Conservation (phyloP, 2,329 filamentous ascomycete species). For the Aspergillus chevalieri region DNA sequence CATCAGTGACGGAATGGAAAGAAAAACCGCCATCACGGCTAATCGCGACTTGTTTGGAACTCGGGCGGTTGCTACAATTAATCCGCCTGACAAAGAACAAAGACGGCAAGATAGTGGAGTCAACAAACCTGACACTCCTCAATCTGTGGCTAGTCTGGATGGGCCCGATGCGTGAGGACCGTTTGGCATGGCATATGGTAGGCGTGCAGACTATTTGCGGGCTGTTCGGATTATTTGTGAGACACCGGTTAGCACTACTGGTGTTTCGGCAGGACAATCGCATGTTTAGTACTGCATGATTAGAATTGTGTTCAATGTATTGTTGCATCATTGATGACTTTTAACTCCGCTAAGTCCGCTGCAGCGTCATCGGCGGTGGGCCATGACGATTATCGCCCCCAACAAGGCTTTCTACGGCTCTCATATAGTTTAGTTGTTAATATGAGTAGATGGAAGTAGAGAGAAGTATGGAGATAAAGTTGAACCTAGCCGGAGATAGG, state of each 20-base stretch:
- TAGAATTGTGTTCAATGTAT: neutral
- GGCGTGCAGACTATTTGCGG: constrained; percentile 71
- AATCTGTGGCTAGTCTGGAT: constrained; percentile 97
- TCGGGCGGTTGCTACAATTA: constrained; percentile 63
- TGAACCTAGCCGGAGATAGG: neutral
- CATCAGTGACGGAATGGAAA: constrained; percentile 71
- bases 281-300: constrained; percentile 20
- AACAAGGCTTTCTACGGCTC: neutral
- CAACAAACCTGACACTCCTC: constrained; percentile 83
- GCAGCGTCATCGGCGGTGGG: neutral
- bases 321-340: neutral
- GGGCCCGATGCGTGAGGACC: constrained; percentile 82
- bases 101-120: constrained; percentile 67
- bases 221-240: constrained; percentile 73
- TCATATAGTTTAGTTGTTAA: neutral
- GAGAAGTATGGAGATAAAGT: too few species aligned
- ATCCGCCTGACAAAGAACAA: constrained; percentile 62
- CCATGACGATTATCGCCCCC: neutral
- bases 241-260: constrained; percentile 78
- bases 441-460: too few species aligned
- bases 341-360: neutral
- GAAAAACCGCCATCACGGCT: constrained; percentile 60
- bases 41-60: constrained; percentile 58
- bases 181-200: constrained; percentile 71
- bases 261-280: constrained; percentile 86